These are phyloP conservation scores for Hevea brasiliensis DNA, from an alignment of 345 rosid species.

Conservation along the genomic window DNA sequence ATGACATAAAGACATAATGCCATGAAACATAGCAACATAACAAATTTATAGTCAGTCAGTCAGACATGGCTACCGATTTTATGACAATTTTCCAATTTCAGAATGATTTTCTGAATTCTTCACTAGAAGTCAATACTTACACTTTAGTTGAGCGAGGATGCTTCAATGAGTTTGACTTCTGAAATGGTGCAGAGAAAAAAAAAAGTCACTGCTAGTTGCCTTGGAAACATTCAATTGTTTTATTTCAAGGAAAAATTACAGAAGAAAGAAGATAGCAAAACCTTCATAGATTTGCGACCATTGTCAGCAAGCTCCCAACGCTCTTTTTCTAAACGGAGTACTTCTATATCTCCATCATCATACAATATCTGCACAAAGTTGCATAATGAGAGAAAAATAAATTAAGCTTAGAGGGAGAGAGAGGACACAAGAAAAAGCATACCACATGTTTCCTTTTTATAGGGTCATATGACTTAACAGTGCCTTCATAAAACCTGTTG, in stretches of 20 bases:
- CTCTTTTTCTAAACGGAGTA: constrained; percentile 79
- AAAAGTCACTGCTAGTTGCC: constrained; percentile 11
- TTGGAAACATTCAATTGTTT: not conserved
- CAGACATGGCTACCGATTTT: too few relatives aligned
- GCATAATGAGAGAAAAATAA: not conserved
- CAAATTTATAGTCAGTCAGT: too few relatives aligned
- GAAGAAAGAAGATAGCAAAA: constrained; percentile 20
- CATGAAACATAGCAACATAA: not conserved
- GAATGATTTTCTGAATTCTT: not conserved
- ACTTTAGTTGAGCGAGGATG: constrained; percentile 40
- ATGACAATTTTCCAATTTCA: not conserved
- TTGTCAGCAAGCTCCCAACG: constrained; percentile 80
- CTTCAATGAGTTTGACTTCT: constrained; percentile 59
- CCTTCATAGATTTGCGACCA: constrained; percentile 66
- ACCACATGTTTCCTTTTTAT: constrained; percentile 85
- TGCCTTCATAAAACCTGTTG: constrained; percentile 90
- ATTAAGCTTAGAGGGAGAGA: constrained; percentile 8
- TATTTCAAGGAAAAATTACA: constrained; percentile 14
- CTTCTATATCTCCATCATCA: constrained; percentile 95
- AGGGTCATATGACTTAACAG: constrained; percentile 84
- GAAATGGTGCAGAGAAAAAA: constrained; percentile 29
- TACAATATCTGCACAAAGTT: constrained; percentile 56
- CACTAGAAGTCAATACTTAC: constrained; percentile 42
- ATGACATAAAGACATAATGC: constrained; percentile 1
- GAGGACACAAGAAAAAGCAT: constrained; percentile 25